Percentiles rank a stretch among this genome's conserved stretches.
Conservation (phyloP, 768 basidiomycete species). For the Amanita rimosa region DNA sequence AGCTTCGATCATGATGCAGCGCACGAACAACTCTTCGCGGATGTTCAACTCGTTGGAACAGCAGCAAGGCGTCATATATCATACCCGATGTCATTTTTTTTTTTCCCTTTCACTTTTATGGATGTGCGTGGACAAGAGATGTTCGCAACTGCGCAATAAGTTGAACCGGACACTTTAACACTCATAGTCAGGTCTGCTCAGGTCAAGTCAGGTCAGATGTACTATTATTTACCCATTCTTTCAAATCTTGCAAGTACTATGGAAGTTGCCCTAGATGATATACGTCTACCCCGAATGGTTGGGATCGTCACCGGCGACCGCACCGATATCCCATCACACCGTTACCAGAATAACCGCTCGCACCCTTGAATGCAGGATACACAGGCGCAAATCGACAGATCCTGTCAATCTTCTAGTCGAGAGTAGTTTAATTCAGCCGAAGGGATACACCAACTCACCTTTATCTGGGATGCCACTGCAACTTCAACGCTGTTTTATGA, state of each 20-base stretch:
- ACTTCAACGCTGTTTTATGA: too few relatives aligned
- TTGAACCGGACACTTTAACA: too few relatives aligned
- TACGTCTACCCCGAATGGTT: background rate
- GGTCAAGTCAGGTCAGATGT: background rate
- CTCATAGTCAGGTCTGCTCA: too few relatives aligned
- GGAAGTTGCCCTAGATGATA: too few relatives aligned
- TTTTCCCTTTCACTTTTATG: background rate
- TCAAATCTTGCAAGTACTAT: too few relatives aligned
- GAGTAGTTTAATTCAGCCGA: conserved; percentile 3
- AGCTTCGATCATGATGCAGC: conserved; percentile 3
- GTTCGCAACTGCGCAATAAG: background rate
- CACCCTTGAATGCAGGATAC: background rate
- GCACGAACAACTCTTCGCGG: background rate
- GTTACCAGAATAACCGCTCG: conserved; percentile 2
- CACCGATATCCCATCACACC: background rate
- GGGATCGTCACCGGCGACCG: background rate
- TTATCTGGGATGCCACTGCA: background rate
- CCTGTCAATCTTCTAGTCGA: conserved; percentile 3
- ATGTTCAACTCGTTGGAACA: background rate
- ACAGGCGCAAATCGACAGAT: conserved; percentile 5
- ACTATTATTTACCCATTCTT: background rate
- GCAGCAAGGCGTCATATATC: background rate
- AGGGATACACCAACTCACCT: background rate
- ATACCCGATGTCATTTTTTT: background rate
- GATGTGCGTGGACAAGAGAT: too few relatives aligned